Evolutionary conservation across 805 yeast species (phyloP).

Genomic region (Metschnikowia henanensis): DNA sequence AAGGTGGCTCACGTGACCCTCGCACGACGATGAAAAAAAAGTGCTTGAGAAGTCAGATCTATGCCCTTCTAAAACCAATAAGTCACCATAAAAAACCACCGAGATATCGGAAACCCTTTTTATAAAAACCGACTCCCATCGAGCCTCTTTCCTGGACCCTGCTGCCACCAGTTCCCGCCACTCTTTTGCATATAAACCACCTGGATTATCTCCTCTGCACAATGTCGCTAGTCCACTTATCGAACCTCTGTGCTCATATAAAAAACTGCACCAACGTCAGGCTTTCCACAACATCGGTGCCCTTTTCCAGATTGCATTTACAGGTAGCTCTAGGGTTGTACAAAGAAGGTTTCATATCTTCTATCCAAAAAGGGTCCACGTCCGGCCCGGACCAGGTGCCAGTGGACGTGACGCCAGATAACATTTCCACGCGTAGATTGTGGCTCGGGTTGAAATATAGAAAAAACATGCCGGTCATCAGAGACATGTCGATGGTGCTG

Average conservation of each 20-base stretch:
- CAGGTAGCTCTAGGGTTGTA: slow-evolving; percentile 83
- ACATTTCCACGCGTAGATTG: slow-evolving; percentile 78
- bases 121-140: too few relatives aligned
- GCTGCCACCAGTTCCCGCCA: too few relatives aligned
- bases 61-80: too few relatives aligned
- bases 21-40: background rate
- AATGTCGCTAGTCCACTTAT: slow-evolving; percentile 87
- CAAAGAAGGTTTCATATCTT: slow-evolving; percentile 85
- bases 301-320: slow-evolving; percentile 79
- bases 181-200: background rate
- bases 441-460: slow-evolving; percentile 94
- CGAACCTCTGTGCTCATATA: slow-evolving; percentile 82
- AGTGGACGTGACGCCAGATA: slow-evolving; percentile 80
- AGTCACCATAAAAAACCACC: too few relatives aligned
- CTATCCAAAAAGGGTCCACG: slow-evolving; percentile 81
- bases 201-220: background rate
- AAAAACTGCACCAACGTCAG: slow-evolving; percentile 84
- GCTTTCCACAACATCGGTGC: slow-evolving; percentile 73
- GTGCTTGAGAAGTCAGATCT: background rate
- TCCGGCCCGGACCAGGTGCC: slow-evolving; percentile 80
- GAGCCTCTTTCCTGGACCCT: too few relatives aligned
- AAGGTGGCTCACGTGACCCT: background rate
- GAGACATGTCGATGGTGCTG: slow-evolving; percentile 69
- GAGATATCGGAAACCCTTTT: too few relatives aligned
- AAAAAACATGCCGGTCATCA: slow-evolving; percentile 73